Conservation (phyloP, 176 grass and related monocot genomes). For the Calamus simplicifolius region DNA sequence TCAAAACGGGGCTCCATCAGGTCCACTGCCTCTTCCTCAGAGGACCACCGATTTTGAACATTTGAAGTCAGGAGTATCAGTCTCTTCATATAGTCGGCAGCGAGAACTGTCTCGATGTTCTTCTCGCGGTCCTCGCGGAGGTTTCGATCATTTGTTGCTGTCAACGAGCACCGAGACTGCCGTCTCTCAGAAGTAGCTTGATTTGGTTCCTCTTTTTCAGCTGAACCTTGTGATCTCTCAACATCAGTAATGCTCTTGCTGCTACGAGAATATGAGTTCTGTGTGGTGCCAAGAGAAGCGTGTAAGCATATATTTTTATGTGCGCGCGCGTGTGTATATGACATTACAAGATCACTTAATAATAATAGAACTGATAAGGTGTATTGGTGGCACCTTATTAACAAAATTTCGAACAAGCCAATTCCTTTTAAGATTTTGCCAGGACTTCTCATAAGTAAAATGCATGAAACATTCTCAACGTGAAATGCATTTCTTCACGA, state of each 20-base stretch:
- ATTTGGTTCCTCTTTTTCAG: conserved; percentile 7
- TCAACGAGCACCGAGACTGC: background rate
- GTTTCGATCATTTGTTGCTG: background rate
- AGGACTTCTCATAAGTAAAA: too few species aligned
- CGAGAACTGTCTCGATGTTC: conserved; percentile 17
- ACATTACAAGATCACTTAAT: too few species aligned
- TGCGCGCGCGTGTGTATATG: too few species aligned
- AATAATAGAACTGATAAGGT: too few species aligned
- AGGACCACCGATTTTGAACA: conserved; percentile 25
- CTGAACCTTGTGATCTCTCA: conserved; percentile 27
- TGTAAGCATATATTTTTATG: background rate
- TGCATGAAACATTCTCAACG: too few species aligned
- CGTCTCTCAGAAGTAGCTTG: conserved; percentile 9
- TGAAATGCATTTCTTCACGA: too few species aligned
- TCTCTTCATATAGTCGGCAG: conserved; percentile 31
- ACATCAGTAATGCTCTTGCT: background rate
- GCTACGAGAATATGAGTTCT: conserved; percentile 16
- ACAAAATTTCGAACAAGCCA: too few species aligned
- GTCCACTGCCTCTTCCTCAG: conserved; percentile 60
- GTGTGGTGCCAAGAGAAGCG: background rate
- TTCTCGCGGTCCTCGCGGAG: conserved; percentile 2
- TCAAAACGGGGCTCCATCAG: conserved; percentile 77
- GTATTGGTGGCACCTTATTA: too few species aligned
- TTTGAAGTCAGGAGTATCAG: conserved; percentile 30
- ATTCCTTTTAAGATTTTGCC: too few species aligned